Evolutionary conservation across 2,329 filamentous ascomycete genomes (phyloP), one percentile per base, ranked within the genome.

Genomic region (Septoria linicola): DNA sequence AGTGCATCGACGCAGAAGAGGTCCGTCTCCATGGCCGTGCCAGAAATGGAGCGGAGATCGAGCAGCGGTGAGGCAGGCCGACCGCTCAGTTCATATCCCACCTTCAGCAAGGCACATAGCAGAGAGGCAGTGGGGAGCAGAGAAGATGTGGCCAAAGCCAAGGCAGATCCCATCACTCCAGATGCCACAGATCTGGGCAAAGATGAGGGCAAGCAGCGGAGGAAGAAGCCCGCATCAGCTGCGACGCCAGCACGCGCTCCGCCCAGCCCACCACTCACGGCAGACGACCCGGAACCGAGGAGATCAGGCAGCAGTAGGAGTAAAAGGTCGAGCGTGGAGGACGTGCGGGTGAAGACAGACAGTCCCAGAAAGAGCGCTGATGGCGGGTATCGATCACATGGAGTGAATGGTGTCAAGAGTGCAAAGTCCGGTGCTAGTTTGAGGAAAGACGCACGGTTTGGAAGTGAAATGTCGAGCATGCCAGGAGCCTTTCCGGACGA

Each of bases 41-140:
- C 76, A 31, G 76, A 78, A 59, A 73, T 77, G 70, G 71, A 73
- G 17, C 69, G 74, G 3, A 66, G 74, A 21, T 51, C 66, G 11
- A 65, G 64, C 11, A 63, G 63, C 50, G 59, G 62, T 57, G 70
- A 69, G 25, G 60, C 34, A 17, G 62, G 87, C 35, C n/a, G n/a
- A n/a, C n/a, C n/a, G n/a, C n/a, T n/a, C n/a, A n/a, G n/a, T n/a
- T 85, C 88, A 5, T 95, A 96, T 67, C 89, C 90, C 1, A 79
- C 80, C 8, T 89, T 95, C 70, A 93, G 88, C 72, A 96, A 95
- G 72, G 87, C 87, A 10, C 89, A 95, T 70, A 95, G 89, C 76
- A 93, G 90, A 70, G 92, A 96, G 73, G 82, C 83, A 37, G 81
- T 96, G 47, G 78, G 82, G 58, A 84, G 82, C 65, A 76, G 68